These are phyloP conservation scores for Emmonsia crescens DNA, from an alignment of 2,329 filamentous ascomycete genomes.

Conservation along the genomic window DNA sequence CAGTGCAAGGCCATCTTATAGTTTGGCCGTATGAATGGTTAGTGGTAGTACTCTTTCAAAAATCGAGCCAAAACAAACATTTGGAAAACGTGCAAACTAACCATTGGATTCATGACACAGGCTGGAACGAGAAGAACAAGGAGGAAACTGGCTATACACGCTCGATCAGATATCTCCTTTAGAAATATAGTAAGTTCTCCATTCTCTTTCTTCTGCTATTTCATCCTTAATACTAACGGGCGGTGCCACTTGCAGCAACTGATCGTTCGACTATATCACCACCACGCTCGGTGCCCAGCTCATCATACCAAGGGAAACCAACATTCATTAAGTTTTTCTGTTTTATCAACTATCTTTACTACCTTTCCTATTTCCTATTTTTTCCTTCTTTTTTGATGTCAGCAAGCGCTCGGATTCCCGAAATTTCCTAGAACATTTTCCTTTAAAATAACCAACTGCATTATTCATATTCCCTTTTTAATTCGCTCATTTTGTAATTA, in stretches of 20 bases:
- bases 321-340: background rate
- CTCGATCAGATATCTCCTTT: slow-evolving; percentile 92
- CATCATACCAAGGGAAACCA: background rate
- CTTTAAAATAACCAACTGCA: background rate
- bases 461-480: background rate
- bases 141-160: slow-evolving; percentile 93
- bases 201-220: background rate
- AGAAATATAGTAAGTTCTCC: slow-evolving; percentile 63
- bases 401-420: background rate
- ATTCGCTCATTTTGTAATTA: background rate
- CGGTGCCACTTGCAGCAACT: background rate
- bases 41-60: slow-evolving; percentile 15
- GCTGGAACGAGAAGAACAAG: slow-evolving; percentile 81
- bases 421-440: background rate
- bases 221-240: background rate
- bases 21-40: slow-evolving; percentile 90
- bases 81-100: slow-evolving; percentile 1
- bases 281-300: background rate
- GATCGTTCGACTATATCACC: background rate
- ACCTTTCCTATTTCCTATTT: background rate
- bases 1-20: slow-evolving; percentile 82
- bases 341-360: background rate
- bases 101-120: slow-evolving; percentile 21
- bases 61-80: background rate
- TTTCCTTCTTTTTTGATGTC: background rate